phyloP scores from a whole-genome alignment of 257 asterid species.

The Ballota nigra region DNA sequence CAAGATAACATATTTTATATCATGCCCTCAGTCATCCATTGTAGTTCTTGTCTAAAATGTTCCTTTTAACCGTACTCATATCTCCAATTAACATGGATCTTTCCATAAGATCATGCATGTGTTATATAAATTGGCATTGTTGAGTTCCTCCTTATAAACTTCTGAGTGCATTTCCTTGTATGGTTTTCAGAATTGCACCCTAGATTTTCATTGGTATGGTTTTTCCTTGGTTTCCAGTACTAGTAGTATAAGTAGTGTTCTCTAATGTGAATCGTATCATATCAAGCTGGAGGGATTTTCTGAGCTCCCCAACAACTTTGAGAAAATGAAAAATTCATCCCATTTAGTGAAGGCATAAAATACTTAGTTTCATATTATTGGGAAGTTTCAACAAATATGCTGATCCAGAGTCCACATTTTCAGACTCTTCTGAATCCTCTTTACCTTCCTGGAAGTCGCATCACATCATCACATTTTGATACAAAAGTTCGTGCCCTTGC shows the following conservation, averaged over 20 bases:
- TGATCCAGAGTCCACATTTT: constrained; percentile 17
- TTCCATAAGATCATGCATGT: neutral
- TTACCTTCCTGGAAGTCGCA: constrained; percentile 91
- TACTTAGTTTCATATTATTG: constrained; percentile 3
- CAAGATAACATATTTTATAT: neutral
- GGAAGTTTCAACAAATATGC: constrained; percentile 3
- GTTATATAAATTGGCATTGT: neutral
- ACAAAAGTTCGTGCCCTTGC: constrained; percentile 98
- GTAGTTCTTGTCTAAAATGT: neutral
- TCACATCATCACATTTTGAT: constrained; percentile 92
- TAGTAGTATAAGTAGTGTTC: neutral
- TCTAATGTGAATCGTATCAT: neutral
- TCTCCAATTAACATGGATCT: neutral
- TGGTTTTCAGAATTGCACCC: neutral
- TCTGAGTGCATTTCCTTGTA: neutral
- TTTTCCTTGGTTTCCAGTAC: neutral
- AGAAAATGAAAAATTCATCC: neutral
- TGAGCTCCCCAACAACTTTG: neutral
- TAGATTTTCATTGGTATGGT: neutral
- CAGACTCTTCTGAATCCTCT: constrained; percentile 98
- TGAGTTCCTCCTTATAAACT: neutral
- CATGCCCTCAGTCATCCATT: neutral
- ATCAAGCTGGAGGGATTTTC: neutral
- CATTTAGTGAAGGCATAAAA: neutral
- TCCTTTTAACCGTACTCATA: neutral